Base-by-base conservation (phyloP, 2,329 filamentous ascomycete species). In the Dryadomyces quercivorus region DNA sequence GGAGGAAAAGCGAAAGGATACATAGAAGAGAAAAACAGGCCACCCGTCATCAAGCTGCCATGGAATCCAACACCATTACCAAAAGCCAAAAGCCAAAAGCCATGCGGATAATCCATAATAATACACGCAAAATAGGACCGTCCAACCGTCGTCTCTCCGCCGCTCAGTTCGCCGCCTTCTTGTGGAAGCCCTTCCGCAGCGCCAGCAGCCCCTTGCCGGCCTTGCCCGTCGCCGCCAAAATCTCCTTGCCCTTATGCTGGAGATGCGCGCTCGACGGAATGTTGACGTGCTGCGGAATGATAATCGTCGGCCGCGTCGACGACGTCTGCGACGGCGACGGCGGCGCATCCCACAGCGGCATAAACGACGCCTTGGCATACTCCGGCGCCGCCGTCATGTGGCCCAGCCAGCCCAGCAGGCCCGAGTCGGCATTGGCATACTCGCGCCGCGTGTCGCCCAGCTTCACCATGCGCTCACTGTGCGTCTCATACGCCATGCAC, bases 141-240 rank as follows among this genome's bases (percentile, higher is more conserved):
- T 31, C 26, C 26, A 31, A 8, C 26, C 8, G 44, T 22, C 5
- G 3, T 46, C 44, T 26, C 9, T 31, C 26, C 26, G 4, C 26
- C 21, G 21, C 15, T 34, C 26, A 36, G 18, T 36, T 36, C 7
- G 42, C 15, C 20, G 55, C 47, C 57, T 60, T 60, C 50, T 57
- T 57, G 53, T 57, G 56, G 67, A 95, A 82, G 69, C 88, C 92
- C 71, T 80, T 92, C 61, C 91, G 88, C 72, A 95, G 95, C 60
- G 86, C 89, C 67, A 96, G 84, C 59, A 96, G 70, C 52, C 91
- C 92, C 73, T 95, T 95, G 50, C 91, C 90, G 56, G 89, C 88
- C 66, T 88, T 90, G 53, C 88, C 89, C 54, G 91, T 91, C 21
- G 85, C 85, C 60, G 93, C 87, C 65, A 96, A 77, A 31, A 96